Evolutionary conservation across 805 yeast genomes (phyloP).

Genomic region (Wickerhamiella azymoides): DNA sequence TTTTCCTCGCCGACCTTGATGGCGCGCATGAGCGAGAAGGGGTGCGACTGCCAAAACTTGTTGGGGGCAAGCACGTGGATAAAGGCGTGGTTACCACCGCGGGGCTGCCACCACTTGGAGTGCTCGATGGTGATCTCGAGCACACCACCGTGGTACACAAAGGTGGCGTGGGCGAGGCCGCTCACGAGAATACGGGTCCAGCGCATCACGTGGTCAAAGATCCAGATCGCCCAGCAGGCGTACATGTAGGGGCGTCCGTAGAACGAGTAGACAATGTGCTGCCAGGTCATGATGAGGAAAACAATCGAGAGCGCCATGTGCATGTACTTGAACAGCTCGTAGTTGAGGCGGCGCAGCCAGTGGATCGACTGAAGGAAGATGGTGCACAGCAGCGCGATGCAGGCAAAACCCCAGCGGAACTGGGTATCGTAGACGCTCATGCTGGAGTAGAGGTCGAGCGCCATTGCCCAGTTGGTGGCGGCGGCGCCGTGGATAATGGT

Average conservation of each 20-base stretch:
- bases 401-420: conserved; percentile 6
- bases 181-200: conserved; percentile 37
- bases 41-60: conserved; percentile 9
- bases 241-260: conserved; percentile 9
- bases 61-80: conserved; percentile 32
- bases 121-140: conserved; percentile 17
- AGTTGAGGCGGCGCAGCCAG: conserved; percentile 35
- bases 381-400: not conserved
- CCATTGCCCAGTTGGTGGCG: conserved; percentile 28
- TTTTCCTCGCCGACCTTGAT: conserved; percentile 7
- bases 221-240: conserved; percentile 50
- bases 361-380: conserved; percentile 37
- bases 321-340: conserved; percentile 43
- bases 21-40: conserved; percentile 9
- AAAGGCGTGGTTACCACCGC: conserved; percentile 44
- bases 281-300: conserved; percentile 46
- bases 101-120: conserved; percentile 34
- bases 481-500: conserved; percentile 37
- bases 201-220: conserved; percentile 45
- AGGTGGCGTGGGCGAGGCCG: conserved; percentile 30
- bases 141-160: conserved; percentile 16
- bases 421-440: conserved; percentile 1
- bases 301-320: conserved; percentile 44
- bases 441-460: conserved; percentile 18
- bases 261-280: conserved; percentile 28